Percentiles rank a stretch among this genome's conserved stretches.
Conservation (phyloP, 805 yeast species). For the Pichia kluyveri region DNA sequence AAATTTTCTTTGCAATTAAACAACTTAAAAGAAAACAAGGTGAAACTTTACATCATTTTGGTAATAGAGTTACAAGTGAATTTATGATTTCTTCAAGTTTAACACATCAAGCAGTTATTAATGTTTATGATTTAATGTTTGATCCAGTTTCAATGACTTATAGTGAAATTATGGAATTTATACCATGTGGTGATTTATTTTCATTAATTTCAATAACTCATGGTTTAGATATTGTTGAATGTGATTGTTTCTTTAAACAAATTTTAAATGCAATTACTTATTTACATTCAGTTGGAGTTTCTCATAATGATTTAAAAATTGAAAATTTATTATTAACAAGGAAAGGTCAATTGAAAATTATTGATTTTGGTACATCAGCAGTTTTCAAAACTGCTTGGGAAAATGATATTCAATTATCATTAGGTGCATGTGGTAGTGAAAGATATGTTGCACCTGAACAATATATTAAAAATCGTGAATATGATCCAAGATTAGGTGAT, state of each 20-base stretch:
- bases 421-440: slow-evolving; percentile 80
- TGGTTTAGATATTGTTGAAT: slow-evolving; percentile 53
- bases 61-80: slow-evolving; percentile 77
- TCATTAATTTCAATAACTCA: slow-evolving; percentile 44
- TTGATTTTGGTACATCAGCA: slow-evolving; percentile 88
- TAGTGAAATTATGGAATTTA: slow-evolving; percentile 91
- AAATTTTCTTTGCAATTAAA: slow-evolving; percentile 59
- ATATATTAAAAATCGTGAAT: slow-evolving; percentile 40
- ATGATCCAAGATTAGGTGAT: slow-evolving; percentile 76
- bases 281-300: slow-evolving; percentile 87
- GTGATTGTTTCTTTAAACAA: slow-evolving; percentile 88
- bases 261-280: slow-evolving; percentile 71
- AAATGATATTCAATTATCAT: slow-evolving; percentile 51
- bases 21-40: slow-evolving; percentile 56
- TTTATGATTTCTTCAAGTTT: slow-evolving; percentile 78
- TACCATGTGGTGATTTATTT: slow-evolving; percentile 79
- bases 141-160: slow-evolving; percentile 60
- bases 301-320: slow-evolving; percentile 88
- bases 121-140: slow-evolving; percentile 72
- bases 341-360: slow-evolving; percentile 56
- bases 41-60: slow-evolving; percentile 49
- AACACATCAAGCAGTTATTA: slow-evolving; percentile 67
- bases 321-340: slow-evolving; percentile 71
- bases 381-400: slow-evolving; percentile 92
- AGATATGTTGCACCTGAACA: slow-evolving; percentile 95